Conservation (phyloP, 192 early-diverging fungal species). For the Lobosporangium transversale region DNA sequence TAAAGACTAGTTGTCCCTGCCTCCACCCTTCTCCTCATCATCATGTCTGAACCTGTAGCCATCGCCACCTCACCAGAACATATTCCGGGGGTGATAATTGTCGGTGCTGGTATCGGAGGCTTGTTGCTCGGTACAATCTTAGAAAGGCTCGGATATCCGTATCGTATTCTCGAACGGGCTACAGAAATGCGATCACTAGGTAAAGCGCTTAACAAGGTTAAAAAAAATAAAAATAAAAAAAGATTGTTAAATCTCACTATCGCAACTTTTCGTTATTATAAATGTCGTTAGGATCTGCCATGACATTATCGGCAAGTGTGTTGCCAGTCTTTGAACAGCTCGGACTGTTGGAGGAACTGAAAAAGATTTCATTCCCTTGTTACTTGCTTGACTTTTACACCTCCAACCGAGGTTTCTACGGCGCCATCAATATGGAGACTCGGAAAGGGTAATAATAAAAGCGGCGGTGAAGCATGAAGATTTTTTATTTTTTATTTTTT, state of each 20-base stretch:
- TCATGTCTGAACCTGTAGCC: no score
- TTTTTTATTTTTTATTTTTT: no score
- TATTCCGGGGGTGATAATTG: background rate
- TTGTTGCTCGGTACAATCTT: background rate
- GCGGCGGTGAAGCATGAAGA: no score
- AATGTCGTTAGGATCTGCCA: background rate
- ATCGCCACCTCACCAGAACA: no score
- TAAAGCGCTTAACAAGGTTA: background rate
- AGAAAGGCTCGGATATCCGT: background rate
- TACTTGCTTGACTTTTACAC: background rate
- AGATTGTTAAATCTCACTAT: background rate
- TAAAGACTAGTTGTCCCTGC: no score
- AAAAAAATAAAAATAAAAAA: background rate
- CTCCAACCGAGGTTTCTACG: background rate
- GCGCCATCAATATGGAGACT: background rate
- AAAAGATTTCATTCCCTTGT: background rate
- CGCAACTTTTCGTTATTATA: background rate
- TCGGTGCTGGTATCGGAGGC: no score
- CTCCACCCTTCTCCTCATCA: no score
- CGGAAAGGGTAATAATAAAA: no score
- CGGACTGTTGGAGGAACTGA: background rate
- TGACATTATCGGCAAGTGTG: background rate
- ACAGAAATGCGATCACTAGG: background rate
- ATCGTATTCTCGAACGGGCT: background rate
- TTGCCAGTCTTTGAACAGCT: background rate